Evolutionary conservation across 2,329 filamentous ascomycete species (phyloP).

Genomic region (Chrysoporthe austroafricana): DNA sequence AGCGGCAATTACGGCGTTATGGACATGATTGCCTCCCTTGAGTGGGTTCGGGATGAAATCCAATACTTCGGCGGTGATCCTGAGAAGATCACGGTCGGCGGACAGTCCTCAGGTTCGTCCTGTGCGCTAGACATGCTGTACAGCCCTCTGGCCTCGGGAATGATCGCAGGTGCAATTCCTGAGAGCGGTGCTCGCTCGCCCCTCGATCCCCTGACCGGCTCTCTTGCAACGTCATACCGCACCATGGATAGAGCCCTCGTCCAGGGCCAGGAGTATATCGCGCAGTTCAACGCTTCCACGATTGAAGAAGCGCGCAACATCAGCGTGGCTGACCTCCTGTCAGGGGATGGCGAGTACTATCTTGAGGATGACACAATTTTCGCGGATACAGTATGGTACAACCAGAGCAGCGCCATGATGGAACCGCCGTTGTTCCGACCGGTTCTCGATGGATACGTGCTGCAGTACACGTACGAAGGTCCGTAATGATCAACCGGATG

Average conservation of each 20-base stretch:
- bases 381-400: constrained; percentile 3
- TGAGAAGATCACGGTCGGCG: constrained; percentile 67
- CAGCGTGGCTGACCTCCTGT: constrained; percentile 22
- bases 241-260: constrained; percentile 32
- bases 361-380: constrained; percentile 13
- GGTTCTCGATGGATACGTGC: constrained; percentile 21
- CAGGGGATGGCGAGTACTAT: not conserved
- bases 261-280: constrained; percentile 30
- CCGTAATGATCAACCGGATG: not conserved
- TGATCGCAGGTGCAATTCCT: constrained; percentile 36
- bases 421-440: constrained; percentile 14
- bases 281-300: constrained; percentile 30
- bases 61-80: constrained; percentile 70
- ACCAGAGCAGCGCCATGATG: constrained; percentile 5
- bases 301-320: constrained; percentile 32
- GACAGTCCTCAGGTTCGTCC: constrained; percentile 60
- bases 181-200: constrained; percentile 39
- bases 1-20: constrained; percentile 70
- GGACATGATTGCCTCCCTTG: constrained; percentile 64
- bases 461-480: constrained; percentile 16
- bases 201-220: constrained; percentile 36
- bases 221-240: constrained; percentile 35
- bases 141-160: constrained; percentile 22
- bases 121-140: constrained; percentile 5
- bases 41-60: constrained; percentile 53